A percentile compares a stretch with the other conserved stretches of the same genome.
These are phyloP conservation scores for Fusarium sp. DNA, from an alignment of 2,329 filamentous ascomycete species.

Conservation along the genomic window DNA sequence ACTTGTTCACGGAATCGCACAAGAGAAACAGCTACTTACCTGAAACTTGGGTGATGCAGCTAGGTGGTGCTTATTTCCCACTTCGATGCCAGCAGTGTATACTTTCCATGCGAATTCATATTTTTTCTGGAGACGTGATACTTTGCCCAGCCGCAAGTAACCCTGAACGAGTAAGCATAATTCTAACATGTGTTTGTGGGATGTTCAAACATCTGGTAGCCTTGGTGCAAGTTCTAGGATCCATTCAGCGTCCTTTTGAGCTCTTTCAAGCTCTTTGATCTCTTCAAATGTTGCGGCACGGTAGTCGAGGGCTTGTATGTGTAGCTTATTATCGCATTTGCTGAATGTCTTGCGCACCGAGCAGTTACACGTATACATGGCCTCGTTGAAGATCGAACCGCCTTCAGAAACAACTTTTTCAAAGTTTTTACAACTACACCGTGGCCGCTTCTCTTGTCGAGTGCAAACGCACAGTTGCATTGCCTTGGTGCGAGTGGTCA, in stretches of 20 bases:
- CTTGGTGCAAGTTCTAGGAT: slow-evolving; percentile 57
- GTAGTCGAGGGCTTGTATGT: slow-evolving; percentile 58
- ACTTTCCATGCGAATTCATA: slow-evolving; percentile 56
- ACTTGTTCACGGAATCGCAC: not conserved
- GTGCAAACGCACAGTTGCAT: slow-evolving; percentile 54
- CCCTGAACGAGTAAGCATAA: slow-evolving; percentile 49
- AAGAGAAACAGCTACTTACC: slow-evolving; percentile 36
- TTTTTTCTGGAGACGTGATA: slow-evolving; percentile 54
- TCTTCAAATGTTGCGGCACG: slow-evolving; percentile 57
- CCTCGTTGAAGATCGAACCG: slow-evolving; percentile 57
- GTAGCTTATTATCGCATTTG: slow-evolving; percentile 54
- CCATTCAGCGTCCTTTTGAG: slow-evolving; percentile 58
- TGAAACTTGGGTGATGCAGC: slow-evolving; percentile 51
- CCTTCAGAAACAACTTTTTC: slow-evolving; percentile 50
- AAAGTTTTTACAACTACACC: slow-evolving; percentile 57
- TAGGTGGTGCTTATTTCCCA: slow-evolving; percentile 46
- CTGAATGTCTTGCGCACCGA: slow-evolving; percentile 53
- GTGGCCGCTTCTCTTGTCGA: slow-evolving; percentile 51
- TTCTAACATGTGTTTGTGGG: not conserved
- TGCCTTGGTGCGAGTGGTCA: slow-evolving; percentile 48
- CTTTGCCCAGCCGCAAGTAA: slow-evolving; percentile 58
- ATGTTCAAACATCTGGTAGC: slow-evolving; percentile 53
- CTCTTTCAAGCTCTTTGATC: slow-evolving; percentile 53
- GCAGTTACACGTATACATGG: slow-evolving; percentile 57
- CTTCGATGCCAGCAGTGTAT: slow-evolving; percentile 56